Percentiles rank a stretch among this genome's conserved stretches.
phyloP scores from a whole-genome alignment of 176 grass and related monocot genomes.

The Alloteropsis semialata region DNA sequence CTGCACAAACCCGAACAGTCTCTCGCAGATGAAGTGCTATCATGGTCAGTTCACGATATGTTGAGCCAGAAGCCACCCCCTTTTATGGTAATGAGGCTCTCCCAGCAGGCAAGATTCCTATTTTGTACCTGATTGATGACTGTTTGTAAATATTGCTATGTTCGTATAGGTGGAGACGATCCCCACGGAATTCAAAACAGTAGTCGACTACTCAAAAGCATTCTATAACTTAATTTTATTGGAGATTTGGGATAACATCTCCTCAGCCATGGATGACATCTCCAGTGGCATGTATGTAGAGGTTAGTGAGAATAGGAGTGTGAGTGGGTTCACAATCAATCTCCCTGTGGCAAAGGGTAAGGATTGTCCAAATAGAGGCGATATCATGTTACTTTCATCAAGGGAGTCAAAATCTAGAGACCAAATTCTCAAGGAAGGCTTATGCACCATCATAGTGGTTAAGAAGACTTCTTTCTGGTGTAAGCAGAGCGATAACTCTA shows the following conservation, averaged over 20 bases:
- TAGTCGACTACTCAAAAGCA: neutral
- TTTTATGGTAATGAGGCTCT: neutral
- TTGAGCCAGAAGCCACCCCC: neutral
- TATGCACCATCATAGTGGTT: neutral
- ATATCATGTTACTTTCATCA: neutral
- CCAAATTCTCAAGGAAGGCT: neutral
- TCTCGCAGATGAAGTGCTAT: neutral
- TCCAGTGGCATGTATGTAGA: neutral
- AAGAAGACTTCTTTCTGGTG: neutral
- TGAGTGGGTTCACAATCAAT: neutral
- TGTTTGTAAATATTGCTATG: neutral
- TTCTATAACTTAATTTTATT: neutral
- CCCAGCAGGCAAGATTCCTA: neutral
- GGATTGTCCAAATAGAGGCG: neutral
- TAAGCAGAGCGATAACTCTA: neutral
- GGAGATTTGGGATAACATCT: neutral
- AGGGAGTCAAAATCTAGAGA: neutral
- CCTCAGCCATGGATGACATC: neutral
- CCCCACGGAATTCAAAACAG: neutral
- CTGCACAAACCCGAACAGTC: neutral
- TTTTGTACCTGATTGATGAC: neutral
- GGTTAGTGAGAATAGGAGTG: neutral
- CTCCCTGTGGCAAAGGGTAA: neutral
- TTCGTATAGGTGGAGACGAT: constrained; percentile 29
- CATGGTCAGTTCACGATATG: neutral